Evolutionary conservation across 257 asterid species (phyloP).

Genomic region (Euphrasia confusa): DNA sequence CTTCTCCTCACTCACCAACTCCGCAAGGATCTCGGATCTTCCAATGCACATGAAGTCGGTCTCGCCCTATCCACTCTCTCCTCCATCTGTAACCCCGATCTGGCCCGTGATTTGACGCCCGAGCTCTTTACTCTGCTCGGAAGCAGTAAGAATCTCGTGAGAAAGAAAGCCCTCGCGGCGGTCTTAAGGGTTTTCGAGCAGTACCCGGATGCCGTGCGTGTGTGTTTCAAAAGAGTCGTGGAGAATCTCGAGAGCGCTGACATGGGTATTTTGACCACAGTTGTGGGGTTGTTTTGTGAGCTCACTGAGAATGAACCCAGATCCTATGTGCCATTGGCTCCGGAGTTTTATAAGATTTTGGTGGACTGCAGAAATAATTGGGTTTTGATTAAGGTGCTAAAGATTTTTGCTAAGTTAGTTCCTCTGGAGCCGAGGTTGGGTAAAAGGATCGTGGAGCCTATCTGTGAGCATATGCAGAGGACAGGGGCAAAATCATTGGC

Average conservation of each 20-base stretch:
- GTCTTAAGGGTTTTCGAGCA: constrained; percentile 63
- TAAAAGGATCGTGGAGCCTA: constrained; percentile 68
- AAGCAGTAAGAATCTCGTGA: constrained; percentile 45
- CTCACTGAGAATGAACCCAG: constrained; percentile 64
- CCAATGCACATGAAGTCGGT: constrained; percentile 65
- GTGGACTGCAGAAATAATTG: constrained; percentile 84
- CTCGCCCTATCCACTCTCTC: constrained; percentile 67
- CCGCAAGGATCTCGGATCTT: constrained; percentile 74
- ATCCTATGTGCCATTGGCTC: constrained; percentile 90
- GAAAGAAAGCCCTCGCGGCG: constrained; percentile 64
- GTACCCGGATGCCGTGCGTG: constrained; percentile 84
- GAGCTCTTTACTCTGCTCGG: constrained; percentile 63
- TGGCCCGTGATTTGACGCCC: constrained; percentile 80
- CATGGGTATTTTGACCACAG: constrained; percentile 64
- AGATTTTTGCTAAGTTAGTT: constrained; percentile 73
- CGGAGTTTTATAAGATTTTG: constrained; percentile 75
- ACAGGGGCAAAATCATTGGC: constrained; percentile 78
- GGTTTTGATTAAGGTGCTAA: constrained; percentile 83
- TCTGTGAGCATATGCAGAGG: constrained; percentile 77
- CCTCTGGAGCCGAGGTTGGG: constrained; percentile 87
- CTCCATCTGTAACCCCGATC: constrained; percentile 63
- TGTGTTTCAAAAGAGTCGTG: constrained; percentile 82
- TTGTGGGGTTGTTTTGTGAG: constrained; percentile 86
- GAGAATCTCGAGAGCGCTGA: constrained; percentile 72
- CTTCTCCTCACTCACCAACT: constrained; percentile 93